Base-by-base conservation (phyloP, 305 asterid genomes). In the Fraxinus paxiana region DNA sequence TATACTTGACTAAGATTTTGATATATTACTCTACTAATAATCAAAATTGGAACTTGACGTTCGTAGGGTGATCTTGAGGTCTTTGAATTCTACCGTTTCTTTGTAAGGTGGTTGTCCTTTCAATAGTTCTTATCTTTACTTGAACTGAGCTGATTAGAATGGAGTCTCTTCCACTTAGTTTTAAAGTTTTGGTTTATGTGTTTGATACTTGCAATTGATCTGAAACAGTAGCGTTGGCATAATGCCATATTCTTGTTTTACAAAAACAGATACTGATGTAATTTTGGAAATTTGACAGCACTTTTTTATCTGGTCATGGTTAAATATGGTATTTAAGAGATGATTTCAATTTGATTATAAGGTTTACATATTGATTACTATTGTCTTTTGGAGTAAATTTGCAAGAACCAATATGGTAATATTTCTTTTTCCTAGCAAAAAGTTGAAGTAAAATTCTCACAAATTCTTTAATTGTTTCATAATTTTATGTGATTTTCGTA, bases 11-110 rank as follows among this genome's bases (percentile, higher is more conserved):
- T 77, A 34, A 38, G 71, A 61, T 61, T 73, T 56, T 77, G 46
- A 80, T 80, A 31, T 33, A 84, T 59, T 6, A 79, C 61, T 72
- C 51, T 54, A 78, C 81, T 77, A 79, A 63, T 80, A 59, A 59
- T 59, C 70, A 43, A 59, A 24, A 59, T 59, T 9, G 71, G 33
- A 10, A 61, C 22, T 59, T 20, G 24, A 18, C 13, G 24, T 51
- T 51, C 63, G 17, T 15, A 51, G 22, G 71, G 71, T 15, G 17
- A 61, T 61, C 6, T 61, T 61, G 71, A 22, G n/a, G 34, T 59
- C 70, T 6, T 22, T 61, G 15, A 20, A 61, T 31, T 61, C 9
- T 22, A 0, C 30, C 30, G 5, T 59, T 59, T 59, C 70, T 59
- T 20, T 7, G 31, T 56, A n/a, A 15, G 22, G 61, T 48, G 22